Conservation (phyloP, 306 rosid species). For the Cercis canadensis region DNA sequence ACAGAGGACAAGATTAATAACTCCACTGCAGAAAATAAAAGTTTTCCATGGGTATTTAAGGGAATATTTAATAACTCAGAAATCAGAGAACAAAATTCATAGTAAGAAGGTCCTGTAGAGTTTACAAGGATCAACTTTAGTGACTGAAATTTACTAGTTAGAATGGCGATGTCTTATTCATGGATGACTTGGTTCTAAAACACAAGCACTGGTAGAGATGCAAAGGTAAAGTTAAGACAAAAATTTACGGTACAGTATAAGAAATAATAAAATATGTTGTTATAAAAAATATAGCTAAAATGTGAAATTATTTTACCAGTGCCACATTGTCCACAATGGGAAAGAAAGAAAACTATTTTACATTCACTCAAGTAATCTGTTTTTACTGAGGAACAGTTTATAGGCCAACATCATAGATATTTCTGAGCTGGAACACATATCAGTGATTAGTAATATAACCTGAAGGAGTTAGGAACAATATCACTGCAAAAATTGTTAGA, state of each 20-base stretch:
- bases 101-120: slow-evolving; percentile 17
- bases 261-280: background rate
- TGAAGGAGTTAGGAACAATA: slow-evolving; percentile 9
- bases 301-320: slow-evolving; percentile 27
- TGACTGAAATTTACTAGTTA: background rate
- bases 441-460: slow-evolving; percentile 16
- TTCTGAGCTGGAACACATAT: slow-evolving; percentile 16
- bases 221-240: slow-evolving; percentile 2
- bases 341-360: slow-evolving; percentile 16
- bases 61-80: slow-evolving; percentile 11
- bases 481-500: slow-evolving; percentile 1
- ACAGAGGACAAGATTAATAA: slow-evolving; percentile 24
- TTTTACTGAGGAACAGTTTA: slow-evolving; percentile 3
- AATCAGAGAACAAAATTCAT: slow-evolving; percentile 6
- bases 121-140: background rate
- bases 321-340: slow-evolving; percentile 1
- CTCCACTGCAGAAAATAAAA: slow-evolving; percentile 29
- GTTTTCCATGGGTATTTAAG: slow-evolving; percentile 22
- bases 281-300: slow-evolving; percentile 6
- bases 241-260: background rate
- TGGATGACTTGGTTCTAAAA: slow-evolving; percentile 26
- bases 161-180: slow-evolving; percentile 9
- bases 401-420: slow-evolving; percentile 28
- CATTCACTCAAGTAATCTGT: background rate
- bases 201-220: slow-evolving; percentile 22